phyloP scores from a whole-genome alignment of 2,329 filamentous ascomycete genomes.

The Ophiostoma ulmi region DNA sequence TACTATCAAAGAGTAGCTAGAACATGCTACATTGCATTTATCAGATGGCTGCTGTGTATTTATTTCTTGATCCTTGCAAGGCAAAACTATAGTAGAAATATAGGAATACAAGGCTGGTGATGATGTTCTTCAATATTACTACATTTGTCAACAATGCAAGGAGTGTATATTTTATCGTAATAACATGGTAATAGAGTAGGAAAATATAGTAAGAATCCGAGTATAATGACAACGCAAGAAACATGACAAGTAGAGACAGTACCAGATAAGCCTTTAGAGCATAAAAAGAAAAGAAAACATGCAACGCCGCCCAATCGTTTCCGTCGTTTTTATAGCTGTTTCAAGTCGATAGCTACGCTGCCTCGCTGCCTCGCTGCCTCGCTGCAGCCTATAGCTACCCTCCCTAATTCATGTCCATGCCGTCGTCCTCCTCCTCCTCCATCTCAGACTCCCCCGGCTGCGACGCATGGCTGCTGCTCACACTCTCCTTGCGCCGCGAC shows the following conservation, averaged over 20 bases:
- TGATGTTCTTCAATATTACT: too few species aligned
- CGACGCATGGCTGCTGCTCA: conserved; percentile 56
- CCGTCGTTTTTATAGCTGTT: not conserved
- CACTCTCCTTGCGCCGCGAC: conserved; percentile 51
- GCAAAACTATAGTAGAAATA: too few species aligned
- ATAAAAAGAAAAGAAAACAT: not conserved
- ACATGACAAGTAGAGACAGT: not conserved
- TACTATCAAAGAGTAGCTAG: too few species aligned
- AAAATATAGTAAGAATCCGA: not conserved
- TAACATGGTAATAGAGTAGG: not conserved
- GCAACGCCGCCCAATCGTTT: not conserved
- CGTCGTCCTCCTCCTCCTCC: conserved; percentile 30
- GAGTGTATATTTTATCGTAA: too few species aligned
- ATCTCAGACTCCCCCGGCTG: conserved; percentile 53
- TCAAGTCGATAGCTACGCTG: too few species aligned
- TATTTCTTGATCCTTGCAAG: too few species aligned
- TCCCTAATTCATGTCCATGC: conserved; percentile 28
- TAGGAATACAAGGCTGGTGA: too few species aligned
- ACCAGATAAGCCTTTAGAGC: not conserved
- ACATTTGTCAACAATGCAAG: too few species aligned
- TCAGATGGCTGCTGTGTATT: too few species aligned
- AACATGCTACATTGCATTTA: too few species aligned
- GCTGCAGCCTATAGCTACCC: not conserved
- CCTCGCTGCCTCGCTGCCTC: too few species aligned
- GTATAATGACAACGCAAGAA: not conserved